phyloP scores from a whole-genome alignment of 2,329 filamentous ascomycete species.

The Microcyclospora pomicola region DNA sequence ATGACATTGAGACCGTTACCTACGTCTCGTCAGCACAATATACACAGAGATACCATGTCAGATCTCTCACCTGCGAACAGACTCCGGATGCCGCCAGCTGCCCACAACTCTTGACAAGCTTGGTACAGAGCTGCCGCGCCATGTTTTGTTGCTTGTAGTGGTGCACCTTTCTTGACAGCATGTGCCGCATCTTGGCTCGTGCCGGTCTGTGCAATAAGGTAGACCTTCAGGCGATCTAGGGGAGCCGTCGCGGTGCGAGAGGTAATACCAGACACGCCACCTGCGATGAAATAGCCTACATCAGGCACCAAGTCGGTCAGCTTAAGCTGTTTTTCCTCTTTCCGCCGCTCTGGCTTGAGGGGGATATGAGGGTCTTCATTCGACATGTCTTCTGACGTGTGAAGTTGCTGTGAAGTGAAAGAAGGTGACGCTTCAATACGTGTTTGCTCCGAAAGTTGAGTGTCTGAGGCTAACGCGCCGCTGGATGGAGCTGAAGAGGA shows the following conservation, averaged over 20 bases:
- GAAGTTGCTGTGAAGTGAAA: no score
- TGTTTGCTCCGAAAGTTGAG: no score
- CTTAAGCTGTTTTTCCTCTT: slow-evolving; percentile 21
- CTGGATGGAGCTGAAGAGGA: neutral
- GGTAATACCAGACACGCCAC: slow-evolving; percentile 84
- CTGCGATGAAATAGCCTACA: slow-evolving; percentile 96
- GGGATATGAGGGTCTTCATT: slow-evolving; percentile 22
- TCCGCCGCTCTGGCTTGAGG: slow-evolving; percentile 21
- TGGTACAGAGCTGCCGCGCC: slow-evolving; percentile 55
- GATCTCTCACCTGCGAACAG: slow-evolving; percentile 70
- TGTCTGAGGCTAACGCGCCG: no score
- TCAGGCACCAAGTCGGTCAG: slow-evolving; percentile 55
- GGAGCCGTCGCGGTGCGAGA: slow-evolving; percentile 92
- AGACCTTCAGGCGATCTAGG: slow-evolving; percentile 92
- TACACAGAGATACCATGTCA: neutral
- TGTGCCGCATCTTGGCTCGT: slow-evolving; percentile 44
- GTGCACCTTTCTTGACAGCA: slow-evolving; percentile 56
- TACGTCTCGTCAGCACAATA: slow-evolving; percentile 23
- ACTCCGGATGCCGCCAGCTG: slow-evolving; percentile 70
- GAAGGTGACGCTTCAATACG: no score
- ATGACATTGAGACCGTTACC: slow-evolving; percentile 92
- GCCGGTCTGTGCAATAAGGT: slow-evolving; percentile 81
- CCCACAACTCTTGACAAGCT: slow-evolving; percentile 68
- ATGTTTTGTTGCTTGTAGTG: slow-evolving; percentile 50
- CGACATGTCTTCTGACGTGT: slow-evolving; percentile 5